Percentiles rank a stretch among this genome's conserved stretches.
phyloP scores from a whole-genome alignment of 2,329 filamentous ascomycete genomes.

The Trichoderma endophyticum region DNA sequence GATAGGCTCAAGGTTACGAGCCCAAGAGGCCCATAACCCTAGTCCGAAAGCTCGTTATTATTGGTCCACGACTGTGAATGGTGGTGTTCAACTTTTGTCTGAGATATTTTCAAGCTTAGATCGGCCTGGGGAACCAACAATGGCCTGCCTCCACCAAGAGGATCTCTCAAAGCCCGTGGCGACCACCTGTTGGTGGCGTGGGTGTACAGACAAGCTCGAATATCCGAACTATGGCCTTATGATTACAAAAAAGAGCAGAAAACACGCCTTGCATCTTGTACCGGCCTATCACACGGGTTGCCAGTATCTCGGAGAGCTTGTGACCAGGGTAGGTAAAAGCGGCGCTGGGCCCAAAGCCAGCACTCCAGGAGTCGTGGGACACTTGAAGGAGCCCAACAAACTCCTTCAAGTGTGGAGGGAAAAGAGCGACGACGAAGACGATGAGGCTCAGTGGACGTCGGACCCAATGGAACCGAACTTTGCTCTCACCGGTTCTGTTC shows the following conservation, averaged over 20 bases:
- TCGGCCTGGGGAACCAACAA: not conserved
- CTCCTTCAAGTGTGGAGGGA: not conserved
- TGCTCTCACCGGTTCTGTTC: constrained; percentile 12
- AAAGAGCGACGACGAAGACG: not conserved
- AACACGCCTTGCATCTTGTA: not conserved
- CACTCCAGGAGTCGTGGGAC: not conserved
- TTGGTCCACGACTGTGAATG: constrained; percentile 3
- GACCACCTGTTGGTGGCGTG: not conserved
- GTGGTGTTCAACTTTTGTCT: not conserved
- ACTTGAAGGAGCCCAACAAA: not conserved
- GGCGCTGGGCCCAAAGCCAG: not conserved
- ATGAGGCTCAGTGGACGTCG: not conserved
- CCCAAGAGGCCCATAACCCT: constrained; percentile 1
- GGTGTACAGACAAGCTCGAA: not conserved
- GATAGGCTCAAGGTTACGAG: constrained; percentile 5
- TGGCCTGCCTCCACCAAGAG: not conserved
- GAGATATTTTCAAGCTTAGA: not conserved
- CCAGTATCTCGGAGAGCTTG: not conserved
- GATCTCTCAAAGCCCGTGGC: not conserved
- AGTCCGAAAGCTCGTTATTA: not conserved
- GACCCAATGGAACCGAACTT: not conserved
- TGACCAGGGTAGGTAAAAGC: not conserved
- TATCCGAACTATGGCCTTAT: not conserved
- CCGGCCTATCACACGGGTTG: not conserved
- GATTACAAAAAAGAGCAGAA: not conserved